Percentiles rank a stretch among this genome's conserved stretches.
phyloP scores from a whole-genome alignment of 495 filamentous ascomycete genomes.

The Staphylotrichum longicolle region DNA sequence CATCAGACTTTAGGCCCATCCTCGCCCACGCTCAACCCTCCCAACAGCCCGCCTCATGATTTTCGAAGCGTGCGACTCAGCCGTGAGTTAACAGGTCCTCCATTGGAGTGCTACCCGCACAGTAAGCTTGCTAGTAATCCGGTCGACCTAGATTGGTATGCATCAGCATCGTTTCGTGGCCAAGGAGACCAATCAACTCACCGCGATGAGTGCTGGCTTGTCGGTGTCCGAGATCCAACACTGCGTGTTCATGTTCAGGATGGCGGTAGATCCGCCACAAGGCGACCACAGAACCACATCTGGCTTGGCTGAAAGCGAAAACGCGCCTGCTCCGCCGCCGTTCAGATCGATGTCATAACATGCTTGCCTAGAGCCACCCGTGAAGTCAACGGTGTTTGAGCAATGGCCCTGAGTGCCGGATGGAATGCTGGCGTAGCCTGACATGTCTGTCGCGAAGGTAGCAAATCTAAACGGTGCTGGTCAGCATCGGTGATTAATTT shows the following conservation, averaged over 20 bases:
- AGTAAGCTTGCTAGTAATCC: background rate
- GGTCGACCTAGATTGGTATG: conserved; percentile 1
- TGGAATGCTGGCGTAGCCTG: conserved; percentile 24
- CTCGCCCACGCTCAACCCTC: too few species aligned
- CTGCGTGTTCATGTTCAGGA: conserved; percentile 27
- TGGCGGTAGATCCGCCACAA: conserved; percentile 23
- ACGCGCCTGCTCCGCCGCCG: conserved; percentile 16
- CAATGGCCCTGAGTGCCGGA: conserved; percentile 16
- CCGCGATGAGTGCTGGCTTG: conserved; percentile 22
- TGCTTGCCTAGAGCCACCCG: conserved; percentile 12
- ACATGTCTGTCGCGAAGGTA: conserved; percentile 15
- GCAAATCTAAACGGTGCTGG: background rate
- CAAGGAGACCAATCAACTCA: background rate
- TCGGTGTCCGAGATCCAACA: conserved; percentile 25
- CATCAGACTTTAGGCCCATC: too few species aligned
- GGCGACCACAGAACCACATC: conserved; percentile 18
- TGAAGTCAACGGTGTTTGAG: conserved; percentile 23
- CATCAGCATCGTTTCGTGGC: background rate
- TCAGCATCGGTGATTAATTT: background rate
- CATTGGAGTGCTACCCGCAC: background rate
- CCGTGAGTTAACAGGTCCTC: background rate
- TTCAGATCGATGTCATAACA: conserved; percentile 8
- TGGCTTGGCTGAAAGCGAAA: conserved; percentile 14
- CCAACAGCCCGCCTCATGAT: too few species aligned
- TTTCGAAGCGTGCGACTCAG: too few species aligned